These are phyloP conservation scores for Poa pratensis DNA, from an alignment of 176 grass and related monocot genomes.

Conservation along the genomic window DNA sequence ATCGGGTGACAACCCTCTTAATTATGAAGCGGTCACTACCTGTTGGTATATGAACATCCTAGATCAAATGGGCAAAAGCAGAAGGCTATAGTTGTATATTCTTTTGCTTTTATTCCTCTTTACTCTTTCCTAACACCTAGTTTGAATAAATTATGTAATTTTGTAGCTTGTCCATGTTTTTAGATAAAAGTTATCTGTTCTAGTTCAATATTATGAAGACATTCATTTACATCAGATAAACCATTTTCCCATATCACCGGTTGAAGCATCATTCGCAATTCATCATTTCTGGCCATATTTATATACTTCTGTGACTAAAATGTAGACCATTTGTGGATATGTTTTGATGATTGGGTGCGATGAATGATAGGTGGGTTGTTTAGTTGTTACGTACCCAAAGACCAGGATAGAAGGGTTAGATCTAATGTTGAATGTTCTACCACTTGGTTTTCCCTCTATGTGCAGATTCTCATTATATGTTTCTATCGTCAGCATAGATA, in stretches of 20 bases:
- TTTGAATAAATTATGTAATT: constrained; percentile 19
- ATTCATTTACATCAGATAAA: background rate
- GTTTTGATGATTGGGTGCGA: background rate
- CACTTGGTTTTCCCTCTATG: constrained; percentile 7
- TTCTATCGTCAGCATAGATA: constrained; percentile 15
- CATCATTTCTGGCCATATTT: background rate
- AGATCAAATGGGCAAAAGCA: constrained; percentile 11
- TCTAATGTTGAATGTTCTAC: constrained; percentile 34
- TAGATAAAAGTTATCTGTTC: background rate
- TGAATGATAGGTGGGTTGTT: background rate
- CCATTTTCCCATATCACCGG: background rate
- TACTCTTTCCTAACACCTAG: background rate
- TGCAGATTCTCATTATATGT: constrained; percentile 21
- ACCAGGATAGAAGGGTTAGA: background rate
- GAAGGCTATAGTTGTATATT: constrained; percentile 15
- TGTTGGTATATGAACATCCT: constrained; percentile 15
- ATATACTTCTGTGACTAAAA: background rate
- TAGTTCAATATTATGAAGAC: background rate
- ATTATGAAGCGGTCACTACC: background rate
- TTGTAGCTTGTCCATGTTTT: background rate
- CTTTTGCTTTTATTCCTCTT: background rate
- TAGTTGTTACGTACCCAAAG: background rate
- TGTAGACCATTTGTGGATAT: background rate
- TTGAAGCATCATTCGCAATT: constrained; percentile 25
- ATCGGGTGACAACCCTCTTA: background rate